These are phyloP conservation scores for Cryptococcus sp. DNA, from an alignment of 1,284 basidiomycete species.

Conservation along the genomic window DNA sequence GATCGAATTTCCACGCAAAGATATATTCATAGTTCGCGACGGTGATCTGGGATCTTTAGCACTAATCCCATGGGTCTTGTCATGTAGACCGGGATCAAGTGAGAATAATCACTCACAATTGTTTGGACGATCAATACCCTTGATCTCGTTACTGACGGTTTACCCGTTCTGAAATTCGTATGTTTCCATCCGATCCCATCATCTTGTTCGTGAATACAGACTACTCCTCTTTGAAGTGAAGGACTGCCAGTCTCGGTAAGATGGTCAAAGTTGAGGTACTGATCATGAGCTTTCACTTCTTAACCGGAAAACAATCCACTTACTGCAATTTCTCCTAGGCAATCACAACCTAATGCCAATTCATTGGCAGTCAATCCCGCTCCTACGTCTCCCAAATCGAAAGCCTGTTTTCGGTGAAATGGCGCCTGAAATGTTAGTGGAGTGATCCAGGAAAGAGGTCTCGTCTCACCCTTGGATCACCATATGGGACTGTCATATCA, in stretches of 20 bases:
- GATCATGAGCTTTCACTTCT: no score
- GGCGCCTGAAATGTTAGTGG: slow-evolving; percentile 10
- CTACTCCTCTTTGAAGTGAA: slow-evolving; percentile 14
- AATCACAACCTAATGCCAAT: slow-evolving; percentile 49
- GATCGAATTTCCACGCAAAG: slow-evolving; percentile 47
- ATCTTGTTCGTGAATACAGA: slow-evolving; percentile 50
- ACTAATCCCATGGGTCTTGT: not conserved
- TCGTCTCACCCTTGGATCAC: slow-evolving; percentile 30
- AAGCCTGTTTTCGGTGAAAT: slow-evolving; percentile 44
- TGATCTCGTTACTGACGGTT: slow-evolving; percentile 38
- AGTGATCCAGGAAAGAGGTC: not conserved
- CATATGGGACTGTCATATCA: slow-evolving; percentile 51
- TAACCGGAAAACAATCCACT: no score
- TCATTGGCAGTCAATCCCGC: slow-evolving; percentile 47
- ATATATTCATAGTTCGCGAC: slow-evolving; percentile 43
- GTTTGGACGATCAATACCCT: slow-evolving; percentile 46
- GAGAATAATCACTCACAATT: slow-evolving; percentile 17
- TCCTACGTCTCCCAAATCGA: slow-evolving; percentile 49
- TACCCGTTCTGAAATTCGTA: slow-evolving; percentile 47
- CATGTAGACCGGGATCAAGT: not conserved
- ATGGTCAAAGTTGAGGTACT: slow-evolving; percentile 4
- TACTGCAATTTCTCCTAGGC: slow-evolving; percentile 37
- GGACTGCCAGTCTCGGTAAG: not conserved
- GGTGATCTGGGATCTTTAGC: slow-evolving; percentile 25
- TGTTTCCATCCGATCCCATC: slow-evolving; percentile 49